Conservation (phyloP, 2,329 filamentous ascomycete genomes). For the Coniochaeta sp. region DNA sequence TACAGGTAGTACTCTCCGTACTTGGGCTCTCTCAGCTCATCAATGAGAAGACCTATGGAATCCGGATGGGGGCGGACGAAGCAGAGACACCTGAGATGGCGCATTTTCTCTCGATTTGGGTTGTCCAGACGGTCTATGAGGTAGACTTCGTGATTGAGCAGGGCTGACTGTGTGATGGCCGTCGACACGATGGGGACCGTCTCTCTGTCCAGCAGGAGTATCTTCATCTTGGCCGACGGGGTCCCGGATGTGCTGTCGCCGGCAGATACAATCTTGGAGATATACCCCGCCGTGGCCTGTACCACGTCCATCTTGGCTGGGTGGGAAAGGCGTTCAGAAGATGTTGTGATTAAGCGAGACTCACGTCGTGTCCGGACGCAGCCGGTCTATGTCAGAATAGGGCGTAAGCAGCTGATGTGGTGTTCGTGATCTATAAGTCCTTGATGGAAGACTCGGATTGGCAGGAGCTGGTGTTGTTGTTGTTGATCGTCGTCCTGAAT, state of each 20-base stretch:
- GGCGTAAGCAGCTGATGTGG: no score
- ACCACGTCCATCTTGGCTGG: conserved; percentile 76
- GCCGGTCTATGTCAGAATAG: neutral
- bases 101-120: conserved; percentile 87
- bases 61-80: conserved; percentile 88
- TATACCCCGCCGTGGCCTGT: conserved; percentile 86
- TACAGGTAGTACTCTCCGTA: conserved; percentile 97
- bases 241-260: conserved; percentile 63
- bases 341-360: no score
- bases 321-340: neutral
- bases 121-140: conserved; percentile 96
- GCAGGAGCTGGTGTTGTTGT: neutral
- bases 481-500: neutral
- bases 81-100: conserved; percentile 87
- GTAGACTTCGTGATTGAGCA: conserved; percentile 95
- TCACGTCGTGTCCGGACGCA: neutral
- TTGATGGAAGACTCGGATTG: neutral
- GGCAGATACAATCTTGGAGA: conserved; percentile 88
- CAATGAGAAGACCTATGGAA: conserved; percentile 87
- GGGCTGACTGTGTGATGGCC: conserved; percentile 87
- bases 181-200: conserved; percentile 92
- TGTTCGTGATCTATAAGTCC: neutral
- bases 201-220: conserved; percentile 85
- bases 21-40: conserved; percentile 91
- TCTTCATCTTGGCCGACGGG: conserved; percentile 92